Percentiles rank a stretch among this genome's conserved stretches.
These are phyloP conservation scores for Cordyceps tenuipes DNA, from an alignment of 2,329 filamentous ascomycete genomes.

Conservation along the genomic window DNA sequence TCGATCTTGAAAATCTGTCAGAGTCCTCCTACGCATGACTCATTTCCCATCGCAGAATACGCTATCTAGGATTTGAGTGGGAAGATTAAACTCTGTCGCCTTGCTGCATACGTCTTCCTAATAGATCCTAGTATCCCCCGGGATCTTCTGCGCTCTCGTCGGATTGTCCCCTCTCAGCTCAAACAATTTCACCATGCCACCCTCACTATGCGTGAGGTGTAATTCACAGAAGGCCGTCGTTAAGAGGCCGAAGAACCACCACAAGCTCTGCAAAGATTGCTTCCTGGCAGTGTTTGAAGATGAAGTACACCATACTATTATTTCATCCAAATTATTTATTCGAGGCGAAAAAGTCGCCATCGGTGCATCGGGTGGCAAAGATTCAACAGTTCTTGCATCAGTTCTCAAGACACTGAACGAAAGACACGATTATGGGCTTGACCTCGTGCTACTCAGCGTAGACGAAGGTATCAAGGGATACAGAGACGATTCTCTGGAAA, in stretches of 20 bases:
- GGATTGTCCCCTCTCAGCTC: neutral
- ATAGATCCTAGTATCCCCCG: neutral
- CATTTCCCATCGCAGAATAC: neutral
- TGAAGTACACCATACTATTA: conserved; percentile 90
- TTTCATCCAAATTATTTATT: conserved; percentile 68
- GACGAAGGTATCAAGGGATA: conserved; percentile 98
- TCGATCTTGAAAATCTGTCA: neutral
- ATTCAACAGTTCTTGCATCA: conserved; percentile 90
- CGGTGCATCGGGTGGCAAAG: conserved; percentile 93
- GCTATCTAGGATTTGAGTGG: neutral
- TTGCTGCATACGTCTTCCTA: neutral
- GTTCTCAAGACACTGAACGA: conserved; percentile 93
- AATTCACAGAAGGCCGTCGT: conserved; percentile 72
- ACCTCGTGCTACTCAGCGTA: conserved; percentile 81
- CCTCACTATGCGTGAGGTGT: conserved; percentile 68
- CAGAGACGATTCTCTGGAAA: conserved; percentile 90
- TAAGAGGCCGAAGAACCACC: conserved; percentile 87
- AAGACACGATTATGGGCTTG: conserved; percentile 74
- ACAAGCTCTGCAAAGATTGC: conserved; percentile 85
- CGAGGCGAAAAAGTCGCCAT: conserved; percentile 85
- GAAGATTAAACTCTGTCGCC: neutral
- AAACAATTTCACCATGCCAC: conserved; percentile 54
- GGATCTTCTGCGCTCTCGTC: neutral
- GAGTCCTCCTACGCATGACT: neutral
- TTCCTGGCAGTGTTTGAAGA: conserved; percentile 84